Percentiles rank a stretch among this genome's conserved stretches.
Conservation (phyloP, 1,284 basidiomycete genomes). For the Austroboletus novae-zelandiae region DNA sequence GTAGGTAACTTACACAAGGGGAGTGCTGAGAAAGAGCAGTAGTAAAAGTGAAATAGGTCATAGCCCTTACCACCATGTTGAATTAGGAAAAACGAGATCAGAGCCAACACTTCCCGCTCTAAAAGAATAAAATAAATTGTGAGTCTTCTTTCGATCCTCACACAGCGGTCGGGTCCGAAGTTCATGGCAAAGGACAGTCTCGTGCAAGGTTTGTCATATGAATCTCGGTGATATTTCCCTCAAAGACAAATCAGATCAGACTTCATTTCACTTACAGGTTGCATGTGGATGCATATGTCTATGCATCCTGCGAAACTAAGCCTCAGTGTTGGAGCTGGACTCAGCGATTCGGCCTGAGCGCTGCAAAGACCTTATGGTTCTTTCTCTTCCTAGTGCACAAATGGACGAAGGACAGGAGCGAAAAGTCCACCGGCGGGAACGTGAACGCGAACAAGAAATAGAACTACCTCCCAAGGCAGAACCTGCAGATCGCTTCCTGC, state of each 20-base stretch:
- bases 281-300: constrained; percentile 47
- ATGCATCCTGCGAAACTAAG: constrained; percentile 15
- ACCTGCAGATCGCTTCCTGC: not conserved
- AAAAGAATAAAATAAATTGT: too few species aligned
- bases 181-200: not conserved
- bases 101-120: too few species aligned
- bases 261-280: constrained; percentile 26
- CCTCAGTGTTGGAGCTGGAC: not conserved
- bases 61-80: too few species aligned
- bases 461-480: not conserved
- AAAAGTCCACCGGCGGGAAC: constrained; percentile 38
- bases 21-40: too few species aligned
- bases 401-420: constrained; percentile 46
- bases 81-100: too few species aligned
- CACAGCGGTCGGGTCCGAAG: constrained; percentile 36
- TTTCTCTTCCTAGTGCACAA: constrained; percentile 11
- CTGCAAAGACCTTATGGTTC: constrained; percentile 20
- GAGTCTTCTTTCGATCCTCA: too few species aligned
- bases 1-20: too few species aligned
- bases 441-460: constrained; percentile 34
- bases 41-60: too few species aligned
- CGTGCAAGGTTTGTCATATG: not conserved
- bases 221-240: not conserved
- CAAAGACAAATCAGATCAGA: too few species aligned
- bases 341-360: not conserved